Percentiles rank a stretch among this genome's conserved stretches.
Evolutionary conservation across 2,329 filamentous ascomycete species (phyloP).

Genomic region (Ceratocystis eucalypticola): DNA sequence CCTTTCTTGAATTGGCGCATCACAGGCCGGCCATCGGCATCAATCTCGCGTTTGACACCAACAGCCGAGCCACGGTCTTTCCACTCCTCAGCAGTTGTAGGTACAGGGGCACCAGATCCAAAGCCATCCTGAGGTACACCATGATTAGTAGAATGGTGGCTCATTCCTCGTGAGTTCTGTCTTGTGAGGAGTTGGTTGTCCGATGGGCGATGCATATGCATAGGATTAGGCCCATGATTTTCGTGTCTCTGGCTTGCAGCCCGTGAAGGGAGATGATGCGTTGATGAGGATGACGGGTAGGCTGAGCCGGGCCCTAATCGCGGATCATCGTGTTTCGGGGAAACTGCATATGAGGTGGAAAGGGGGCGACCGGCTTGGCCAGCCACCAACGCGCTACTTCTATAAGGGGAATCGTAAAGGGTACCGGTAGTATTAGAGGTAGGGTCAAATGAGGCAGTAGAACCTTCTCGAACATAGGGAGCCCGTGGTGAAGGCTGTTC

Average conservation of each 20-base stretch:
- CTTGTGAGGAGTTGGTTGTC: slow-evolving; percentile 13
- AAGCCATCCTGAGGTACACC: slow-evolving; percentile 23
- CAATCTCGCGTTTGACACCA: slow-evolving; percentile 66
- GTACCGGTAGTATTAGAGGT: neutral
- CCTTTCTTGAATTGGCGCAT: slow-evolving; percentile 87
- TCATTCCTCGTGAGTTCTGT: slow-evolving; percentile 60
- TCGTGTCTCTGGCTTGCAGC: slow-evolving; percentile 15
- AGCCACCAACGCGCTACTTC: slow-evolving; percentile 16
- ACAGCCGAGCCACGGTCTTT: slow-evolving; percentile 88
- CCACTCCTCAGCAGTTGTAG: slow-evolving; percentile 75
- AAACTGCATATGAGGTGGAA: slow-evolving; percentile 15
- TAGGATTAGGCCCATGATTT: neutral
- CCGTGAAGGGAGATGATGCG: slow-evolving; percentile 14
- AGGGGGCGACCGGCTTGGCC: slow-evolving; percentile 14
- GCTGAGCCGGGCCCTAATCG: neutral
- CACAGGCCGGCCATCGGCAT: slow-evolving; percentile 69
- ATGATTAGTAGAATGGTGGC: slow-evolving; percentile 37
- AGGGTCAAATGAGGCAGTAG: slow-evolving; percentile 16
- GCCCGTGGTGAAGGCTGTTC: slow-evolving; percentile 10
- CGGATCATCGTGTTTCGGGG: slow-evolving; percentile 32
- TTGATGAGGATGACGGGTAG: neutral
- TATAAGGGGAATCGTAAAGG: slow-evolving; percentile 15
- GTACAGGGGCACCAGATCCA: slow-evolving; percentile 32
- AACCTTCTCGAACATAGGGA: slow-evolving; percentile 18
- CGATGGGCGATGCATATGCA: neutral